Evolutionary conservation across 2,329 filamentous ascomycete species (phyloP).

Genomic region (Sclerotinia trifoliorum): DNA sequence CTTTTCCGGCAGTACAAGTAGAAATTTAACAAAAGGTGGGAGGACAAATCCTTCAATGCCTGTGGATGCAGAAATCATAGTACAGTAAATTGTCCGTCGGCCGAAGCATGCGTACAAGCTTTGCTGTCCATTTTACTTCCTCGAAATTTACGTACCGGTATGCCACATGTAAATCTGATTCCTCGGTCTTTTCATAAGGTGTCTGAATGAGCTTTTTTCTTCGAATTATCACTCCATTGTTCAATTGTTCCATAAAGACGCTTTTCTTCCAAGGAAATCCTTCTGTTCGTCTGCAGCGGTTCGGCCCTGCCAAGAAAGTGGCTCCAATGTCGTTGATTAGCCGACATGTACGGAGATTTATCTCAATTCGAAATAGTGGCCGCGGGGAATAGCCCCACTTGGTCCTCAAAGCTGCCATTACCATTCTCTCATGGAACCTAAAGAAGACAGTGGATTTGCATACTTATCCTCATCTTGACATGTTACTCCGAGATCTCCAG

Average conservation of each 20-base stretch:
- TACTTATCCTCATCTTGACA: background rate
- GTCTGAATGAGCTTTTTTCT: no score
- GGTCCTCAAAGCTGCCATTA: background rate
- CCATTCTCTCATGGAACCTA: background rate
- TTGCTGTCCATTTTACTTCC: background rate
- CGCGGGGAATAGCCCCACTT: background rate
- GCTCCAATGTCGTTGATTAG: background rate
- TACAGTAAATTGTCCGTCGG: background rate
- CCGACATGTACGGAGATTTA: background rate
- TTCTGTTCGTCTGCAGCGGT: background rate
- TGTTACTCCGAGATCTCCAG: background rate
- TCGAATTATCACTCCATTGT: background rate
- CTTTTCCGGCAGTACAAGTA: no score
- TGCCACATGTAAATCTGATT: background rate
- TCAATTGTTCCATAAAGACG: background rate
- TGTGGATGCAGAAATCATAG: background rate
- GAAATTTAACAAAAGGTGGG: background rate
- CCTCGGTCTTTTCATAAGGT: background rate
- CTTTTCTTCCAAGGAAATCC: background rate
- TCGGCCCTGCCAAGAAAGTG: background rate
- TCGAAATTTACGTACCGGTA: background rate
- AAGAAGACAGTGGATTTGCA: slow-evolving; percentile 1
- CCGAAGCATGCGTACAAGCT: no score
- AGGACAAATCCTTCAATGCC: background rate
- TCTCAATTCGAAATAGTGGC: background rate